phyloP scores from a whole-genome alignment of 2,329 filamentous ascomycete genomes.

The Sclerotinia glacialis region DNA sequence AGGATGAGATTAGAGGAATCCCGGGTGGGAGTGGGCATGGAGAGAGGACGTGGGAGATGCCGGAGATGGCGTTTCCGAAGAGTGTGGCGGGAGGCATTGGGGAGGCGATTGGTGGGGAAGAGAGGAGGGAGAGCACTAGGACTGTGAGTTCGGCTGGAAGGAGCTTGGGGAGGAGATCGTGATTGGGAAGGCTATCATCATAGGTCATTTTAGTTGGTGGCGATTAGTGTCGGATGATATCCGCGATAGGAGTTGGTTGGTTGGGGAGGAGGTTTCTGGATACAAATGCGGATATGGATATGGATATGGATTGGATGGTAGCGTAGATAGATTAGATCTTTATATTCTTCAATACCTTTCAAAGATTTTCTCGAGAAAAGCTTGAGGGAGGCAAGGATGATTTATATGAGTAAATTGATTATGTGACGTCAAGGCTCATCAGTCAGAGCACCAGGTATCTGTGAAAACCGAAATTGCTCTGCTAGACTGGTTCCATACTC shows the following conservation, averaged over 20 bases:
- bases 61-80: constrained; percentile 23
- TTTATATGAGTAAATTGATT: neutral
- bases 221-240: neutral
- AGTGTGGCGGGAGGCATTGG: neutral
- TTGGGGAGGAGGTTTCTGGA: neutral
- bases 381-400: neutral
- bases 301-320: neutral
- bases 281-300: neutral
- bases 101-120: constrained; percentile 14
- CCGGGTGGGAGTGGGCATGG: constrained; percentile 16
- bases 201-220: neutral
- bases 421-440: neutral
- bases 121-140: constrained; percentile 12
- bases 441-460: fast-evolving
- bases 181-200: neutral
- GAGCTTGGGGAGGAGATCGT: constrained; percentile 10
- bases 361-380: neutral
- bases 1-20: neutral
- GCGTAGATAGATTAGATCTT: neutral
- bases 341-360: neutral
- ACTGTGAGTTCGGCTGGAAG: constrained; percentile 18
- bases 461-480: neutral
- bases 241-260: neutral
- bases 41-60: constrained; percentile 28
- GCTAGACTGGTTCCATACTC: neutral